phyloP scores from a whole-genome alignment of 2,329 filamentous ascomycete genomes.

The Nannizzia gypsea region DNA sequence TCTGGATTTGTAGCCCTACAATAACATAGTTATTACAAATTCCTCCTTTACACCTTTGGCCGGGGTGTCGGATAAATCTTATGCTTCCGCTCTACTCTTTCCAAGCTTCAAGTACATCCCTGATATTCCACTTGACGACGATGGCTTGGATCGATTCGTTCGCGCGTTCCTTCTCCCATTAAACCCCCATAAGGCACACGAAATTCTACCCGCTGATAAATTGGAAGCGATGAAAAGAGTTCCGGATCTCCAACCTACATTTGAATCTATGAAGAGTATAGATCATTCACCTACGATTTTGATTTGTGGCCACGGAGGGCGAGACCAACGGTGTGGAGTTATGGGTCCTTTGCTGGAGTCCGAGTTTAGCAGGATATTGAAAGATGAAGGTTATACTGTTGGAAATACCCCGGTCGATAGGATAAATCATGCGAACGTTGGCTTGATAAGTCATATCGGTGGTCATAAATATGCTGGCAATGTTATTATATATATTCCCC shows the following conservation, averaged over 20 bases:
- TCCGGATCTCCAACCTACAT: conserved; percentile 36
- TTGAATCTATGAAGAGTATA: conserved; percentile 53
- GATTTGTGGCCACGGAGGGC: conserved; percentile 74
- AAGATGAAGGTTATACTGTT: conserved; percentile 21
- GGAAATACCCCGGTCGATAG: conserved; percentile 19
- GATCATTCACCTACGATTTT: conserved; percentile 50
- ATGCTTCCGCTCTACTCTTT: conserved; percentile 59
- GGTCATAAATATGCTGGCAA: conserved; percentile 95
- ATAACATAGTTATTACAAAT: conserved; percentile 66
- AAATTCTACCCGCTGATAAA: conserved; percentile 21
- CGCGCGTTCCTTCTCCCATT: conserved; percentile 31
- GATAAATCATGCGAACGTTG: conserved; percentile 28
- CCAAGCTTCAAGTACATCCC: conserved; percentile 75
- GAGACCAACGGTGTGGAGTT: conserved; percentile 72
- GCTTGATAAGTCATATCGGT: conserved; percentile 66
- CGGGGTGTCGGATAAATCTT: conserved; percentile 12
- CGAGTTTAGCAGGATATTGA: conserved; percentile 50
- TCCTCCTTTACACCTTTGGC: conserved; percentile 56
- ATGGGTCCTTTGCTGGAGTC: conserved; percentile 60
- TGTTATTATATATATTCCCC: conserved; percentile 64
- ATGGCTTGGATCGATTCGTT: conserved; percentile 40
- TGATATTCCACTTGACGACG: conserved; percentile 51
- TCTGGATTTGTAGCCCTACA: conserved; percentile 54
- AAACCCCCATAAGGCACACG: conserved; percentile 25
- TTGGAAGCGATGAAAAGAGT: conserved; percentile 34